Base-by-base conservation (phyloP, 306 rosid genomes). In the Vigna mungo region DNA sequence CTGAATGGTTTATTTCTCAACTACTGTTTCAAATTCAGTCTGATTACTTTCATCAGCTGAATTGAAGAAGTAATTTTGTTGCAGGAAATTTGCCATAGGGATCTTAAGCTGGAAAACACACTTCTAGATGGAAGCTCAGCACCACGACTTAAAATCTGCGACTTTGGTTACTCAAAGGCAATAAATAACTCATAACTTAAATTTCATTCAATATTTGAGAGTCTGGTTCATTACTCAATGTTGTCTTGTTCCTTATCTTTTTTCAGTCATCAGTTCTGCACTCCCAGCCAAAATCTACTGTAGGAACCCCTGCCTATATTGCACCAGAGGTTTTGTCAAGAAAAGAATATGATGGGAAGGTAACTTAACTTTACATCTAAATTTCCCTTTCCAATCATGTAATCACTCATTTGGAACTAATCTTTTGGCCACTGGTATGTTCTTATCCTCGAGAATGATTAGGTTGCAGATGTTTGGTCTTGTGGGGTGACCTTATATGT, bases 391-490 rank as follows among this genome's bases (percentile, higher is more conserved):
- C 21, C 56, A 68, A 46, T 44, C 55, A 7, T 9, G 48, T 4
- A 30, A 21, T 36, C 60, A 2, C 41, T 61, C 58, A 71, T 75
- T 80, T 68, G 46, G 34, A 77, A 39, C 49, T 71, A 74, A 82
- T 54, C 48, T 25, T 70, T 78, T 83, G 63, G 72, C 74, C 62
- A 76, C 49, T 11, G 53, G 39, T 60, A 54, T 47, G 49, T 70
- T 49, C 70, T 81, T 74, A 41, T 81, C 72, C 39, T 77, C 59
- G 82, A 55, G 62, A 82, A 81, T 85, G 82, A 80, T 78, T 71
- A 92, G 99, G 89, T 96, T 68, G 98, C 99, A 74, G 99, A 96
- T 91, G 99, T 96, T 83, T 96, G 99, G 99, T 93, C 98, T 59
- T 96, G 99, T 88, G 99, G 97, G 84, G 99, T 96, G 83, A 96